Evolutionary conservation across 352 stramenopile genomes (phyloP).

Genomic region (Phytophthora fragariaefolia): DNA sequence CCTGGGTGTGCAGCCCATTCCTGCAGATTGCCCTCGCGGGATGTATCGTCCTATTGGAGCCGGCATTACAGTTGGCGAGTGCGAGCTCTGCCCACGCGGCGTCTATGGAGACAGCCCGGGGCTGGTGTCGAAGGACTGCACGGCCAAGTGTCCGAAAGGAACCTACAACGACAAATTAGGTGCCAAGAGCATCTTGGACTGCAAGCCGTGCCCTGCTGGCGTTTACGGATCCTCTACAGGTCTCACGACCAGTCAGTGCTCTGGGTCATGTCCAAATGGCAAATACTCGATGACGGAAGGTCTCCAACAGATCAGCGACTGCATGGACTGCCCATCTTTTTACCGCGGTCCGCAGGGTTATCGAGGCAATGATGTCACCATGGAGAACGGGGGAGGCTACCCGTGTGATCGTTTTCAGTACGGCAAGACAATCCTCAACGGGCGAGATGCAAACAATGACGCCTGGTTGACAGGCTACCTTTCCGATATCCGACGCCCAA

Average conservation of each 20-base stretch:
- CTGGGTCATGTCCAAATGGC: conserved; percentile 64
- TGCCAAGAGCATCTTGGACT: conserved; percentile 64
- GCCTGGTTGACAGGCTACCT: conserved; percentile 44
- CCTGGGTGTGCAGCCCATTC: conserved; percentile 56
- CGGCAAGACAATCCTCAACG: conserved; percentile 53
- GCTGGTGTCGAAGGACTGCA: conserved; percentile 67
- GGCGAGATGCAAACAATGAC: conserved; percentile 42
- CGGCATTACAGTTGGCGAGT: conserved; percentile 62
- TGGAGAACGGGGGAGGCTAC: conserved; percentile 54
- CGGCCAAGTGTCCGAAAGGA: conserved; percentile 73
- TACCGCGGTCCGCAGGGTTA: conserved; percentile 70
- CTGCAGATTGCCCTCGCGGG: conserved; percentile 56
- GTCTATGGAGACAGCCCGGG: conserved; percentile 77
- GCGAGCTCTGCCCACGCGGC: conserved; percentile 61
- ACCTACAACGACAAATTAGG: conserved; percentile 72
- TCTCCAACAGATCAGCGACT: conserved; percentile 62
- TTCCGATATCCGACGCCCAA: conserved; percentile 21
- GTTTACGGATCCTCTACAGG: conserved; percentile 64
- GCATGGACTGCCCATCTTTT: conserved; percentile 56
- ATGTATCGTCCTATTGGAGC: conserved; percentile 65
- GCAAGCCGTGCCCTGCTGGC: conserved; percentile 65
- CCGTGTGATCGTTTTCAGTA: conserved; percentile 64
- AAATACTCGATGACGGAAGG: conserved; percentile 75
- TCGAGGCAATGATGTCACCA: conserved; percentile 57
- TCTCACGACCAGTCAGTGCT: conserved; percentile 63